These are phyloP conservation scores for Spergularia azorica DNA, from an alignment of 179 eudicot species.

Conservation along the genomic window DNA sequence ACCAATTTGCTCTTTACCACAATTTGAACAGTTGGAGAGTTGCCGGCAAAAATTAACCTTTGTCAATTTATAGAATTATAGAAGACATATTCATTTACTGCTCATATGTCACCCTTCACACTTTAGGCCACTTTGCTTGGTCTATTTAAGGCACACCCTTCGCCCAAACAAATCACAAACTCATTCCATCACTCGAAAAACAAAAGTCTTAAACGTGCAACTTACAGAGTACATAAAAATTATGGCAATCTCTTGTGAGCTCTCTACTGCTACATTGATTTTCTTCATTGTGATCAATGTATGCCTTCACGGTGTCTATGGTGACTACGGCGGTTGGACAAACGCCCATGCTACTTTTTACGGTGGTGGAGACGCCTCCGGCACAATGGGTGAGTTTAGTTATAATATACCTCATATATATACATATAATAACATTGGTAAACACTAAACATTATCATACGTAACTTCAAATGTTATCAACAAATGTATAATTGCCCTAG, in stretches of 20 bases:
- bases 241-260: constrained; percentile 1
- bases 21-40: background rate
- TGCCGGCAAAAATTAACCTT: background rate
- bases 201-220: background rate
- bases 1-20: background rate
- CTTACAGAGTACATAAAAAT: background rate
- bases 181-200: background rate
- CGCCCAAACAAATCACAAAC: constrained; percentile 4
- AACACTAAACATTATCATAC: too few relatives aligned
- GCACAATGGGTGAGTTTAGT: constrained; percentile 40
- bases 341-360: constrained; percentile 42
- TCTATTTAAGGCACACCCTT: constrained; percentile 19
- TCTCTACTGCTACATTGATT: constrained; percentile 14
- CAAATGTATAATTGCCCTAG: too few relatives aligned
- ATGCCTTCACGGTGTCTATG: constrained; percentile 29
- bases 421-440: too few relatives aligned
- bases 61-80: background rate
- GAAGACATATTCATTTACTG: constrained; percentile 11
- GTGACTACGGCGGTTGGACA: constrained; percentile 46
- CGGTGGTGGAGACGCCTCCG: constrained; percentile 46
- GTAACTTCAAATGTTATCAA: too few relatives aligned
- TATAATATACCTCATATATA: too few relatives aligned
- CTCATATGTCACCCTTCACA: constrained; percentile 13
- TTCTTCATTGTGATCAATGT: constrained; percentile 33
- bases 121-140: background rate